A percentile compares a stretch with the other conserved stretches of the same genome.
Evolutionary conservation across 176 grass and related monocot species (phyloP).

Genomic region (Oryza nivara): DNA sequence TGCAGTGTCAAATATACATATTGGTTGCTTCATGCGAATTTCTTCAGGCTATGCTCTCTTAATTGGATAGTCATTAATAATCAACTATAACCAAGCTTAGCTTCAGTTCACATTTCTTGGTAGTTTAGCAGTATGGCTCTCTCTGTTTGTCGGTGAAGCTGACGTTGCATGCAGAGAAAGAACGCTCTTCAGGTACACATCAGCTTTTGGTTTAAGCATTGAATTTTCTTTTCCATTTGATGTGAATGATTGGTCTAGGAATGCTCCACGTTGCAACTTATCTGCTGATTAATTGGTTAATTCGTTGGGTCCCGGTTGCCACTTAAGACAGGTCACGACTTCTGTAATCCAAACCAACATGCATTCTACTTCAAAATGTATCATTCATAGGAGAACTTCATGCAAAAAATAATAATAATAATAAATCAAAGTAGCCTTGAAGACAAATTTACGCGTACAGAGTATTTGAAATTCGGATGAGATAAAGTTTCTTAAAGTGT

Average conservation of each 20-base stretch:
- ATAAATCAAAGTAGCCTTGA: neutral
- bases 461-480: neutral
- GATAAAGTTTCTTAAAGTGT: neutral
- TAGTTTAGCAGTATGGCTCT: neutral
- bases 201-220: neutral
- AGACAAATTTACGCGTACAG: neutral
- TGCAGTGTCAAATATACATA: neutral
- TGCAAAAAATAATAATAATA: neutral
- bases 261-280: neutral
- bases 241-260: neutral
- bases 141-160: constrained; percentile 26
- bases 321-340: neutral
- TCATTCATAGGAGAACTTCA: neutral
- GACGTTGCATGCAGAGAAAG: constrained; percentile 4
- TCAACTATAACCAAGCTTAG: neutral
- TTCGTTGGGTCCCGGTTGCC: neutral
- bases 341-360: neutral
- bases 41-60: neutral
- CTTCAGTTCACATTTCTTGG: neutral
- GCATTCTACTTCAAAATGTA: neutral
- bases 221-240: neutral
- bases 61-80: neutral
- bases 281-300: neutral
- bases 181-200: neutral
- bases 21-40: constrained; percentile 15